Evolutionary conservation across 331 rosid genomes (phyloP).

Genomic region (Rosa hybrid): DNA sequence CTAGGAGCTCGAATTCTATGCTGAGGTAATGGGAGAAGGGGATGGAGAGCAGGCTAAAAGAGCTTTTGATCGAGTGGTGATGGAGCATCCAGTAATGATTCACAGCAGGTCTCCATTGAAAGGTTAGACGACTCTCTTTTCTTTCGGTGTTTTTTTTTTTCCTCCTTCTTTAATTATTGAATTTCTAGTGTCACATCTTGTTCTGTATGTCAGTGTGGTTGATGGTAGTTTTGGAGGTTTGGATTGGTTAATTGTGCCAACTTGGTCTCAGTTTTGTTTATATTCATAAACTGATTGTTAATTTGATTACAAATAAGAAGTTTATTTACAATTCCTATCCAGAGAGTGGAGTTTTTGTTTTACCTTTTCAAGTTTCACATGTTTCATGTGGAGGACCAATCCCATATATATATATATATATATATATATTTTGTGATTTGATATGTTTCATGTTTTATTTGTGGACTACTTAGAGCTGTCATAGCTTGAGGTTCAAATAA

Average conservation of each 20-base stretch:
- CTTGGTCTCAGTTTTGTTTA: constrained; percentile 5
- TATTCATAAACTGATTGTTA: constrained; percentile 8
- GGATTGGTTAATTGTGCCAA: too few species aligned
- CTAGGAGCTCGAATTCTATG: constrained; percentile 83
- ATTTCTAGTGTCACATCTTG: neutral
- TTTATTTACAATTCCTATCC: neutral
- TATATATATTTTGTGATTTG: neutral
- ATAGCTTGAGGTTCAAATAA: neutral
- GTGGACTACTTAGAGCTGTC: neutral
- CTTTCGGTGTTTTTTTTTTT: neutral
- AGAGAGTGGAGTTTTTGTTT: neutral
- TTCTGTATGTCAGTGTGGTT: neutral
- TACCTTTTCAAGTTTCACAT: neutral
- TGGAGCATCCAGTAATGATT: constrained; percentile 52
- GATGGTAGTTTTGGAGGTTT: neutral
- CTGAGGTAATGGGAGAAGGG: constrained; percentile 88
- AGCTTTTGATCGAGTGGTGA: constrained; percentile 89
- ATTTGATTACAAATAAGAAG: neutral
- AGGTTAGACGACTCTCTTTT: constrained; percentile 49
- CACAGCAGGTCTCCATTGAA: constrained; percentile 52
- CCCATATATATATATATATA: too few species aligned
- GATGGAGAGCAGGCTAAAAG: constrained; percentile 74
- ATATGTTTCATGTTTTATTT: neutral
- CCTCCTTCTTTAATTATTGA: neutral
- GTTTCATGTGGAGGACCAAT: neutral